Evolutionary conservation across 2,329 filamentous ascomycete species (phyloP).

Genomic region (Colletotrichum simmondsii): DNA sequence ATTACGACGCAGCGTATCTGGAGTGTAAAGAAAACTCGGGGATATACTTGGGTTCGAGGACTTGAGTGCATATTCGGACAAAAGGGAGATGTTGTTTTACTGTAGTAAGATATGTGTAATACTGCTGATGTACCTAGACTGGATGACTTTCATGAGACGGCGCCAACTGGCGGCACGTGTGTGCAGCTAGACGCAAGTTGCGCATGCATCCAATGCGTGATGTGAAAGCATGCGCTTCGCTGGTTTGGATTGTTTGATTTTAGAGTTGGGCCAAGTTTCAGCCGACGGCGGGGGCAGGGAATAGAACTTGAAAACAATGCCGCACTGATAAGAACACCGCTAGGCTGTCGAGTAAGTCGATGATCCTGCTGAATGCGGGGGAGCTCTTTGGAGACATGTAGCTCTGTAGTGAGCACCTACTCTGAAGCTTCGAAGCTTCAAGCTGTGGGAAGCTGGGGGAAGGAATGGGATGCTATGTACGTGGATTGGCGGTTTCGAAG

Average conservation of each 20-base stretch:
- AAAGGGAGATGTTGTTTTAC: not conserved
- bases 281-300: not conserved
- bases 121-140: not conserved
- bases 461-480: not conserved
- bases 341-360: not conserved
- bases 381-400: too few relatives aligned
- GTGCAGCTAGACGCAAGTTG: not conserved
- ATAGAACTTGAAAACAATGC: not conserved
- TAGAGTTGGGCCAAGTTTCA: conserved; percentile 22
- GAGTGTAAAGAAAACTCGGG: not conserved
- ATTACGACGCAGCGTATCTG: too few relatives aligned
- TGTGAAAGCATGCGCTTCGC: not conserved
- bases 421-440: too few relatives aligned
- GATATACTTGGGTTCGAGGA: too few relatives aligned
- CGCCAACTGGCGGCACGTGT: not conserved
- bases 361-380: too few relatives aligned
- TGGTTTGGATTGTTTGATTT: not conserved
- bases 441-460: too few relatives aligned
- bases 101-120: not conserved
- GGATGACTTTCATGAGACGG: too few relatives aligned
- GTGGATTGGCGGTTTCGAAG: not conserved
- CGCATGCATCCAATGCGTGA: not conserved
- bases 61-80: not conserved
- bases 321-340: not conserved
- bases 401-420: too few relatives aligned